Evolutionary conservation across 352 stramenopile genomes (phyloP), one percentile per base, ranked within the genome.

Genomic region (Phytophthora macrochlamydospora): DNA sequence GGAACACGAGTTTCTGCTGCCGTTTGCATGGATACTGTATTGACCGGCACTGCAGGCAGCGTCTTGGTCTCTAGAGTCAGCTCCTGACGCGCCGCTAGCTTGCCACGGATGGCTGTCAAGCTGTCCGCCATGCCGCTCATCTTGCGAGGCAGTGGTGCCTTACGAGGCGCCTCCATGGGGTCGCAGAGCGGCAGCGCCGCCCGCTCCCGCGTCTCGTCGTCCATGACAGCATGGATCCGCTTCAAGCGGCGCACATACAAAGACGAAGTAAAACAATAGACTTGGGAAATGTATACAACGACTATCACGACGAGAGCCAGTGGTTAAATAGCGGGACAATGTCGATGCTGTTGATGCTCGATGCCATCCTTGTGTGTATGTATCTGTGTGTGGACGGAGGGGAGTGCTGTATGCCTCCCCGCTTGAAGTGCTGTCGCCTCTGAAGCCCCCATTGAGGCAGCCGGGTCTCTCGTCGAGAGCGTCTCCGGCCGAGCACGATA

Each of bases 401-500:
- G 67, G 40, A 48, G 56, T 37, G 18, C 31, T 51, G 11, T 13
- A 37, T 38, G 13, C n/a, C 35, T 51, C 66, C 57, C 57, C 67
- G 46, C 57, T 46, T 73, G 76, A 85, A 85, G 74, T 81, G 76
- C 76, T 68, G 56, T 32, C 52, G 62, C 48, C 64, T 69, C 58
- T n/a, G 44, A 73, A 45, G 72, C 58, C 52, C 59, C 51, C 42
- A 31, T 44, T 54, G 67, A 66, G 69, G 69, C 53, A 69, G 56
- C 57, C 56, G 62, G 18, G 65, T 54, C 38, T 46, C 14, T 33
- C 45, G 3, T 7, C 35, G 35, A 49, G 7, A 48, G 45, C 53
- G 52, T 63, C 18, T 38, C 18, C 18, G 18, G 56, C 66, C 33
- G 51, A 42, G 81, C 81, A 90, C 81, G 83, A 92, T 92, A 92